Base-by-base conservation (phyloP, 441 rosid species). In the Lepidium campestre region DNA sequence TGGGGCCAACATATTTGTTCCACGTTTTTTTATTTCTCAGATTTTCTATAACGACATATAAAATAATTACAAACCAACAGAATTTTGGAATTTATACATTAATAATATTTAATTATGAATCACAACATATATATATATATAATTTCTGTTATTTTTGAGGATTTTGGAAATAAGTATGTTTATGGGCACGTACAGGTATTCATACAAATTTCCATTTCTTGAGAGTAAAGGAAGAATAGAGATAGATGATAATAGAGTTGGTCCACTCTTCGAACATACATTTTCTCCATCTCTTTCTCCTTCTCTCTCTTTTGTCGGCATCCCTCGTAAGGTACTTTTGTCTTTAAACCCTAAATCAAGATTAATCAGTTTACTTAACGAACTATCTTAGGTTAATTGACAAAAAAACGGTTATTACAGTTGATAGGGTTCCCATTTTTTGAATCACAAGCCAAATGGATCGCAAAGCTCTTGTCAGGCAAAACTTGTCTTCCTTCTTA, bases 391-490 rank as follows among this genome's bases (percentile, higher is more conserved):
- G 10, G 14, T 54, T 34, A 12, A 2, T 0, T 34, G 5, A 34
- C 34, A 0, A 4, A 7, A 17, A 36, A 19, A 0, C 10, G 15
- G 15, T 54, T 22, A 19, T 22, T 36, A 74, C 85, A 89, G 98
- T 13, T 92, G 31, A 85, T 92, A 72, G 98, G 95, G 69, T 86
- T 89, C 61, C 95, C 96, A 47, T 89, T 92, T 75, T 89, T 92
- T 42, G 98, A 92, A 71, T 79, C 91, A 5, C 98, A 92, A 88
- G 98, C 88, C 56, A 85, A 72, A 70, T 92, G 96, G 96, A 83
- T 92, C 9, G 87, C 98, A 1, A 87, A 80, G 60, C 75, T 89
- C 10, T 81, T 92, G 36, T 80, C 87, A 1, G 98, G 86, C 57
- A 86, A 85, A 71, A 82, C 69, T 68, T 72, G 22, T 2, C 34